Evolutionary conservation across 2,329 filamentous ascomycete species (phyloP).

Genomic region (Sporothrix mexicana): DNA sequence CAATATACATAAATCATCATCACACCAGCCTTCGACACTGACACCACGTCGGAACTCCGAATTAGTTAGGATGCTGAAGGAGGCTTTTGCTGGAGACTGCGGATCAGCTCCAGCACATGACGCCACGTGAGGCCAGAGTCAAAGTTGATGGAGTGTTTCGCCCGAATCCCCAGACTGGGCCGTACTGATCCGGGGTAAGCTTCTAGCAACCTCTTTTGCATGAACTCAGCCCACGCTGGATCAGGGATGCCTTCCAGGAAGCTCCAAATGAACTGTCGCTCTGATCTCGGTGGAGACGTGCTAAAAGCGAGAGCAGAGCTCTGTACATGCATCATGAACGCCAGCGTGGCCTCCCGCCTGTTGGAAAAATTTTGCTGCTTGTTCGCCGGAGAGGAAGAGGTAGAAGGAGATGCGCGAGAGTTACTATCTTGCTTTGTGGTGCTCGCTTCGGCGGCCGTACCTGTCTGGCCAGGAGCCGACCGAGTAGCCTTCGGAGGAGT

Average conservation of each 20-base stretch:
- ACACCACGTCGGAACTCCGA: background rate
- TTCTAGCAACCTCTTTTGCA: conserved; percentile 35
- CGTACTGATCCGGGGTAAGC: conserved; percentile 32
- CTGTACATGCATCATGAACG: conserved; percentile 33
- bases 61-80: too few relatives aligned
- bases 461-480: background rate
- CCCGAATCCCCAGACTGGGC: conserved; percentile 34
- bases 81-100: conserved; percentile 29
- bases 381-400: background rate
- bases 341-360: conserved; percentile 19
- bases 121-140: conserved; percentile 33
- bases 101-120: conserved; percentile 33
- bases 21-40: too few relatives aligned
- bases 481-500: background rate
- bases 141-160: conserved; percentile 37
- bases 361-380: background rate
- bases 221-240: conserved; percentile 31
- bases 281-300: conserved; percentile 33
- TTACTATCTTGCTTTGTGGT: background rate
- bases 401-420: too few relatives aligned
- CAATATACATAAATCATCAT: background rate
- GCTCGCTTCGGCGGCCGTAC: background rate
- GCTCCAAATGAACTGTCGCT: conserved; percentile 37
- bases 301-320: conserved; percentile 23
- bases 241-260: conserved; percentile 38